Conservation (phyloP, 1,284 basidiomycete genomes). For the Leucocoprinus gongylophorus region DNA sequence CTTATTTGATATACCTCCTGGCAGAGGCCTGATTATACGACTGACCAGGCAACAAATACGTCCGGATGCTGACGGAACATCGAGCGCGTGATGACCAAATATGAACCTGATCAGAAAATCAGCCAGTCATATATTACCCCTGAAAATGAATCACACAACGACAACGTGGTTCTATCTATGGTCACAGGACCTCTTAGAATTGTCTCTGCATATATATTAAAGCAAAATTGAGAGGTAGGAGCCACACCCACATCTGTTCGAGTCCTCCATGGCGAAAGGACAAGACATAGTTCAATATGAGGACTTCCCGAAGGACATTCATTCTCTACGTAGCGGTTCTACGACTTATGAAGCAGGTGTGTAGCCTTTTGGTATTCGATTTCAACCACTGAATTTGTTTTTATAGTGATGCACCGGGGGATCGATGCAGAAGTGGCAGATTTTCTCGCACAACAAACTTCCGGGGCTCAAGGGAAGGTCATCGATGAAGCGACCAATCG, state of each 20-base stretch:
- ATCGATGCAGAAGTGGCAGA: conserved; percentile 44
- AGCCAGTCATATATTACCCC: background rate
- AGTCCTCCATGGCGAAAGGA: background rate
- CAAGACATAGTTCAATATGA: background rate
- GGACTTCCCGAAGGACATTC: conserved; percentile 15
- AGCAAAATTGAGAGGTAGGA: background rate
- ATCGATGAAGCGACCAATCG: conserved; percentile 41
- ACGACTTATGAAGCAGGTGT: conserved; percentile 6
- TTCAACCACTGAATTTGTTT: background rate
- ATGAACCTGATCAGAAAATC: conserved; percentile 2
- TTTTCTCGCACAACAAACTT: conserved; percentile 36
- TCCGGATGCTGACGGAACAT: background rate
- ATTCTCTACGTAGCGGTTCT: conserved; percentile 16
- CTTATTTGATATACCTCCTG: no score
- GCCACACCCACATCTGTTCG: background rate
- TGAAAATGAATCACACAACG: background rate
- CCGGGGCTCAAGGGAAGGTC: conserved; percentile 21
- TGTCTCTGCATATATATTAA: background rate
- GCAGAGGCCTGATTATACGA: no score
- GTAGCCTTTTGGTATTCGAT: conserved; percentile 2
- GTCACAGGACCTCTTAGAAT: background rate
- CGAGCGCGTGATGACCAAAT: no score
- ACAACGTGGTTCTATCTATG: background rate
- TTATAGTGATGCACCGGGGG: conserved; percentile 20
- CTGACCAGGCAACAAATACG: no score